These are phyloP conservation scores for Cyberlindnera meyerae DNA, from an alignment of 805 yeast genomes.

Conservation along the genomic window DNA sequence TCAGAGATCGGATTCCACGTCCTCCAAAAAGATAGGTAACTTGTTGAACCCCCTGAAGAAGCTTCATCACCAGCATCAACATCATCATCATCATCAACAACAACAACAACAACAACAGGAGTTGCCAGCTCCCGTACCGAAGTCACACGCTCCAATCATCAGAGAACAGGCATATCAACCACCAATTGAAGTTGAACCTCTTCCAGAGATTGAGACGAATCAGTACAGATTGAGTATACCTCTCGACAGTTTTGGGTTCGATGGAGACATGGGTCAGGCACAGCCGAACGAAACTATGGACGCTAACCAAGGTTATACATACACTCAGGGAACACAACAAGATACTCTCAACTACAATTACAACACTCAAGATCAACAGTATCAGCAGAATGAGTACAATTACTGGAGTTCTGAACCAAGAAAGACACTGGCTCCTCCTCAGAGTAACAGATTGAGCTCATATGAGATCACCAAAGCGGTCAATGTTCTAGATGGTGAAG, in stretches of 20 bases:
- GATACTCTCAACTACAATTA: not conserved
- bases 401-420: slow-evolving; percentile 16
- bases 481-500: slow-evolving; percentile 1
- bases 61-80: slow-evolving; percentile 2
- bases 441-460: slow-evolving; percentile 2
- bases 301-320: too few species aligned
- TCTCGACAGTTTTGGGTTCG: slow-evolving; percentile 20
- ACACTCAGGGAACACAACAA: too few species aligned
- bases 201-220: slow-evolving; percentile 24
- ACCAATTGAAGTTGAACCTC: slow-evolving; percentile 21
- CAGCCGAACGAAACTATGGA: too few species aligned
- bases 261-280: slow-evolving; percentile 3
- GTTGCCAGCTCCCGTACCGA: slow-evolving; percentile 8
- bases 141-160: slow-evolving; percentile 1
- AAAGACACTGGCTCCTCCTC: slow-evolving; percentile 7
- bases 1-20: slow-evolving; percentile 7
- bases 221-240: slow-evolving; percentile 26
- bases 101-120: too few species aligned
- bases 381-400: slow-evolving; percentile 7
- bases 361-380: not conserved
- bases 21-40: slow-evolving; percentile 10
- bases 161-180: slow-evolving; percentile 9
- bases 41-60: slow-evolving; percentile 8
- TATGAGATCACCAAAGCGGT: slow-evolving; percentile 8
- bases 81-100: slow-evolving; percentile 2